Evolutionary conservation across 2,329 filamentous ascomycete species (phyloP).

Genomic region (Talaromyces islandicus): DNA sequence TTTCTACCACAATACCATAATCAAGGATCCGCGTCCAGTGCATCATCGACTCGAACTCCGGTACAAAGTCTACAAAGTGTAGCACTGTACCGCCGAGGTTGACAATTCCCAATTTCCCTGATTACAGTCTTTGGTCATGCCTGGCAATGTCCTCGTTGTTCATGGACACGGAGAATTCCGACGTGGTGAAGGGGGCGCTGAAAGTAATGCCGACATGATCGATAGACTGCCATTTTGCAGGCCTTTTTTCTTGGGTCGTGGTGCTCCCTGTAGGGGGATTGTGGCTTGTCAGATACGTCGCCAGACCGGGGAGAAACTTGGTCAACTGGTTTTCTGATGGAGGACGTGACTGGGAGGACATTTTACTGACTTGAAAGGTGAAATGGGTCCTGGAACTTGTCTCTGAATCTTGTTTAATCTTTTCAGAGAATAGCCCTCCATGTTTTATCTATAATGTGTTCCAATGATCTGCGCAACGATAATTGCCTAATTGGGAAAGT

Average conservation of each 20-base stretch:
- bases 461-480: too few species aligned
- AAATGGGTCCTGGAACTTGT: too few species aligned
- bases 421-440: too few species aligned
- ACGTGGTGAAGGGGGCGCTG: conserved; percentile 28
- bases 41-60: conserved; percentile 33
- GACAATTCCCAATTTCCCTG: conserved; percentile 27
- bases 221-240: background rate
- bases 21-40: conserved; percentile 52
- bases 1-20: conserved; percentile 52
- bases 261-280: background rate
- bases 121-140: background rate
- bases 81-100: conserved; percentile 38
- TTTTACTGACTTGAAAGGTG: background rate
- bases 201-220: background rate
- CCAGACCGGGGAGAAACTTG: background rate
- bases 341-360: background rate
- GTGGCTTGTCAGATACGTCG: background rate
- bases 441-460: too few species aligned
- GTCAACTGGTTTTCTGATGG: background rate
- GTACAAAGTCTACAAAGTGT: conserved; percentile 39
- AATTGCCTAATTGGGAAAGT: too few species aligned
- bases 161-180: conserved; percentile 43
- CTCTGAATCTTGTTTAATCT: too few species aligned
- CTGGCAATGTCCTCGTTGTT: conserved; percentile 40
- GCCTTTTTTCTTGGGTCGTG: background rate